Percentiles rank a stretch among this genome's conserved stretches.
These are phyloP conservation scores for Orbilia javanica DNA, from an alignment of 2,329 filamentous ascomycete species.

Conservation along the genomic window DNA sequence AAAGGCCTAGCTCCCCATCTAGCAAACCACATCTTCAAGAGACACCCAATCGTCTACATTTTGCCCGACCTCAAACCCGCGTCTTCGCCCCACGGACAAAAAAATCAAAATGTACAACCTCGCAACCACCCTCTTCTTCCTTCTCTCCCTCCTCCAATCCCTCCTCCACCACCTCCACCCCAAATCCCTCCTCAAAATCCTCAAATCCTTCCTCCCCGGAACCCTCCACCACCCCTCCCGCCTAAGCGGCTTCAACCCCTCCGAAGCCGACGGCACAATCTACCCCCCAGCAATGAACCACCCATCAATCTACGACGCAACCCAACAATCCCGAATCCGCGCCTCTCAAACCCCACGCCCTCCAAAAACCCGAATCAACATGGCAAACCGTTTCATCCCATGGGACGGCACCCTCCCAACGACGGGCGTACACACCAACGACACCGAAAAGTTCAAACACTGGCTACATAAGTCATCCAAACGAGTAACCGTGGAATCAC, in stretches of 20 bases:
- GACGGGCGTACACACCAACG: not conserved
- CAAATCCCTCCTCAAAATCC: not conserved
- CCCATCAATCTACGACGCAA: not conserved
- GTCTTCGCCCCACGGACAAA: no score
- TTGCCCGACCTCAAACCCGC: no score
- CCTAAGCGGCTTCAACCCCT: not conserved
- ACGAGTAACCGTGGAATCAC: not conserved
- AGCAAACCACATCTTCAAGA: no score
- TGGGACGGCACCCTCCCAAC: conserved; percentile 31
- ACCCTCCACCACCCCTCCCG: not conserved
- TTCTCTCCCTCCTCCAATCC: not conserved
- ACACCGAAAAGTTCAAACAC: not conserved
- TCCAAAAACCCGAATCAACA: not conserved
- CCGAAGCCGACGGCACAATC: not conserved
- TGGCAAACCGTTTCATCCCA: not conserved
- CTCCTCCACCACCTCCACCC: not conserved
- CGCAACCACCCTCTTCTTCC: not conserved
- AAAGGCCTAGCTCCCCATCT: no score
- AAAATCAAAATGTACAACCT: not conserved
- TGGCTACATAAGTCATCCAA: conserved; percentile 14
- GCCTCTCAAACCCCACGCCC: not conserved
- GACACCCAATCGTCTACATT: no score
- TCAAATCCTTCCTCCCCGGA: not conserved
- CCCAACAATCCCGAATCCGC: not conserved
- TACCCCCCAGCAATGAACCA: not conserved